Evolutionary conservation across 139 green algal species (phyloP), one percentile per base, ranked within the genome.

Genomic region (Chlamydomonas eustigma): DNA sequence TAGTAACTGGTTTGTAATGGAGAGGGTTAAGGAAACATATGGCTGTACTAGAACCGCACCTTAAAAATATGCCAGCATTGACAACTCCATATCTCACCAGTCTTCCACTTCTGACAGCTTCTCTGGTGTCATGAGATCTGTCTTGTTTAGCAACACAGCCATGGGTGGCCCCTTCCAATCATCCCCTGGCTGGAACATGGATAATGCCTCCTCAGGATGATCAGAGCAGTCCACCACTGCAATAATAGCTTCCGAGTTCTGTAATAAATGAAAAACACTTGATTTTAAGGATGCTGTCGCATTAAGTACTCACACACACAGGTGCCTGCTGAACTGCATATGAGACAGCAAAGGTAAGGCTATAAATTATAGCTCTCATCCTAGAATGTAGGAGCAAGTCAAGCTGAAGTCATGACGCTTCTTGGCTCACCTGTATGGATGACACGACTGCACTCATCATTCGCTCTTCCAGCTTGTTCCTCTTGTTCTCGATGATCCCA

Each of bases 361-460:
- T n/a, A n/a, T n/a, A n/a, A n/a, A n/a, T n/a, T n/a, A n/a, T n/a
- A n/a, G n/a, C n/a, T n/a, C n/a, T n/a, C n/a, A n/a, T n/a, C n/a
- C n/a, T n/a, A n/a, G n/a, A n/a, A n/a, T n/a, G n/a, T n/a, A n/a
- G n/a, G n/a, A n/a, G n/a, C n/a, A n/a, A n/a, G n/a, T n/a, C n/a
- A n/a, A n/a, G n/a, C n/a, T n/a, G n/a, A n/a, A n/a, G n/a, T n/a
- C n/a, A n/a, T n/a, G n/a, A n/a, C n/a, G n/a, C n/a, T n/a, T n/a
- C n/a, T n/a, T n/a, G n/a, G n/a, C n/a, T 24, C 30, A 35, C 50
- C 50, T 80, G 76, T 34, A 81, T 81, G 36, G 76, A 81, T 12
- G 28, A 39, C 22, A 89, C 76, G 52, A 98, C 91, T 1, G 85
- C 87, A 1, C 79, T 82, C 94, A 98, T 97, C 94, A 98, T 98